phyloP scores from a whole-genome alignment of 1,139 yeast species.

The Kodamaea sp. region DNA sequence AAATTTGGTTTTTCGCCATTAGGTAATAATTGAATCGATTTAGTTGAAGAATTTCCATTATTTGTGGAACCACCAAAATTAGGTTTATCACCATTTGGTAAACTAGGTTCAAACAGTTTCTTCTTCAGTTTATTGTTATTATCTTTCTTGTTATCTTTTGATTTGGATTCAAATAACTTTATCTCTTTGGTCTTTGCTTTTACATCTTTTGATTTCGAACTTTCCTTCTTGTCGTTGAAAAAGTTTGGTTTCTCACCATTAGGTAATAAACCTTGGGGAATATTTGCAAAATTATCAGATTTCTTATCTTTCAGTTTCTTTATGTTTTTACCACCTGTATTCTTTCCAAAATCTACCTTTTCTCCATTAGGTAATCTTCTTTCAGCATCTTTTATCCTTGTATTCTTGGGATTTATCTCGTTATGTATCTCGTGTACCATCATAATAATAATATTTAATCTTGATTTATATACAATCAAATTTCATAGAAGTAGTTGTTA shows the following conservation, averaged over 20 bases:
- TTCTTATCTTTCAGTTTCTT: slow-evolving; percentile 3
- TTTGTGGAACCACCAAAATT: slow-evolving; percentile 18
- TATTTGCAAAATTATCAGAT: too few relatives aligned
- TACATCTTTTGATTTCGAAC: slow-evolving; percentile 6
- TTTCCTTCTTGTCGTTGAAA: slow-evolving; percentile 23
- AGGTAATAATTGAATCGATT: slow-evolving; percentile 12
- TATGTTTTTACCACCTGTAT: background rate
- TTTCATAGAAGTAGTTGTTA: too few relatives aligned
- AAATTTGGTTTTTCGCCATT: slow-evolving; percentile 22
- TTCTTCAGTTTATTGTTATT: slow-evolving; percentile 14
- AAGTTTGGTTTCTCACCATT: slow-evolving; percentile 29
- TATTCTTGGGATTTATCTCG: slow-evolving; percentile 17
- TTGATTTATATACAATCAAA: background rate
- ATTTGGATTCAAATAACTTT: background rate
- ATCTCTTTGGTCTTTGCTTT: slow-evolving; percentile 8
- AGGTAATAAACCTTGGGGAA: slow-evolving; percentile 7
- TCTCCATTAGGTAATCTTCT: slow-evolving; percentile 40
- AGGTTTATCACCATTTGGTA: slow-evolving; percentile 36
- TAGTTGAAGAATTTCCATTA: background rate
- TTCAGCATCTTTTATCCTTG: slow-evolving; percentile 14
- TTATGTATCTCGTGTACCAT: slow-evolving; percentile 41
- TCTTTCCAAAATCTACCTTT: slow-evolving; percentile 30
- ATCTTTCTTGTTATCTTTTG: slow-evolving; percentile 11
- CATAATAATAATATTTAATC: slow-evolving; percentile 20
- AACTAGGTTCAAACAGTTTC: slow-evolving; percentile 13